These are phyloP conservation scores for Polygonum aviculare DNA, from an alignment of 148 eudicot genomes.

Conservation along the genomic window DNA sequence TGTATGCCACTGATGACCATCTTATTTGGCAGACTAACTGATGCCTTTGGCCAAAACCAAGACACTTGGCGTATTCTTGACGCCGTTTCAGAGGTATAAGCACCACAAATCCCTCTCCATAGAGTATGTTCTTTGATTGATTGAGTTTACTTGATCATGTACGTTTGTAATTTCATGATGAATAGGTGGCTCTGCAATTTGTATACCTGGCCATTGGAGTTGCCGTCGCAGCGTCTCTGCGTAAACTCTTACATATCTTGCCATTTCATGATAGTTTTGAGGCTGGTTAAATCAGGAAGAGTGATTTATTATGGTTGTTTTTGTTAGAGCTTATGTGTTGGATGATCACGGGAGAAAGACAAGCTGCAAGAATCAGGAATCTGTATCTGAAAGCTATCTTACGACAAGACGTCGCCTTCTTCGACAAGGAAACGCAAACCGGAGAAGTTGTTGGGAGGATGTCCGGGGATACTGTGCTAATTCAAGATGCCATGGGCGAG, in stretches of 20 bases:
- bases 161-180: background rate
- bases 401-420: slow-evolving; percentile 29
- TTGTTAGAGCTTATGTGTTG: slow-evolving; percentile 30
- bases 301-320: background rate
- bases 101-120: background rate
- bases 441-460: slow-evolving; percentile 29
- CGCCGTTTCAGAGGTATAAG: slow-evolving; percentile 5
- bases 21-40: slow-evolving; percentile 12
- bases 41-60: slow-evolving; percentile 17
- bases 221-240: slow-evolving; percentile 29
- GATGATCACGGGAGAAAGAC: slow-evolving; percentile 37
- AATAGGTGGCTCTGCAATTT: slow-evolving; percentile 22
- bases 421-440: slow-evolving; percentile 24
- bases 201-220: slow-evolving; percentile 32
- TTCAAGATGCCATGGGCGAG: slow-evolving; percentile 36
- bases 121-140: too few species aligned
- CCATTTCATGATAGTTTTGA: background rate
- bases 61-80: background rate
- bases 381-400: slow-evolving; percentile 29
- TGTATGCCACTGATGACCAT: slow-evolving; percentile 19
- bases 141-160: background rate
- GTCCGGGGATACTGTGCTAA: slow-evolving; percentile 29
- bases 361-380: slow-evolving; percentile 24
- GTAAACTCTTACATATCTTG: slow-evolving; percentile 13
- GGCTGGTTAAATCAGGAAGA: background rate